Conservation (phyloP, 305 asterid genomes). For the Ilex paraguariensis region DNA sequence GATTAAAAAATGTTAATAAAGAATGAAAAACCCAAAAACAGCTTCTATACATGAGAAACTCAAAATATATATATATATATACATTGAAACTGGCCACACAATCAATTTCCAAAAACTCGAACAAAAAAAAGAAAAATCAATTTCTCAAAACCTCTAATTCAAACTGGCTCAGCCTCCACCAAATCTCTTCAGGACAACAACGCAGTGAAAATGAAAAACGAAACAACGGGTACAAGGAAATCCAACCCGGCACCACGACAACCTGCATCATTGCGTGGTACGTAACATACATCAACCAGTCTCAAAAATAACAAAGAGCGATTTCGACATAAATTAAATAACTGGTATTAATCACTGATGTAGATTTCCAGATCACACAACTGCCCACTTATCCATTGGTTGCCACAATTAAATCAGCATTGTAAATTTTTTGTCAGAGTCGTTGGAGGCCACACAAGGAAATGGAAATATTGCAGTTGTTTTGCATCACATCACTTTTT, state of each 20-base stretch:
- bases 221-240: conserved; percentile 43
- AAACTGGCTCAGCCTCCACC: conserved; percentile 19
- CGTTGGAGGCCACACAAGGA: too few species aligned
- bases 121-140: conserved; percentile 8
- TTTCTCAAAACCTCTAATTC: conserved; percentile 29
- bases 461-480: too few species aligned
- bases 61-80: conserved; percentile 39
- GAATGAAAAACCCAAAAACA: not conserved
- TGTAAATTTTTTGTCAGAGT: too few species aligned
- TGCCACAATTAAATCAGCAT: too few species aligned
- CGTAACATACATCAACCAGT: too few species aligned
- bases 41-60: conserved; percentile 34
- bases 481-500: too few species aligned
- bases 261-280: conserved; percentile 34
- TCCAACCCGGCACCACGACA: conserved; percentile 32
- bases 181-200: conserved; percentile 39
- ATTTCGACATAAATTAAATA: too few species aligned
- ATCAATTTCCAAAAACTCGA: too few species aligned
- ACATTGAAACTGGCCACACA: not conserved
- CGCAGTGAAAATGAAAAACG: conserved; percentile 40
- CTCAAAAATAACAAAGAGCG: too few species aligned
- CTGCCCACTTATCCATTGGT: too few species aligned
- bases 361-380: not conserved
- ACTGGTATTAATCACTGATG: not conserved
- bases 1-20: not conserved